A percentile compares a stretch with the other conserved stretches of the same genome.
These are phyloP conservation scores for Agastache rugosa DNA, from an alignment of 257 asterid genomes.

Conservation along the genomic window DNA sequence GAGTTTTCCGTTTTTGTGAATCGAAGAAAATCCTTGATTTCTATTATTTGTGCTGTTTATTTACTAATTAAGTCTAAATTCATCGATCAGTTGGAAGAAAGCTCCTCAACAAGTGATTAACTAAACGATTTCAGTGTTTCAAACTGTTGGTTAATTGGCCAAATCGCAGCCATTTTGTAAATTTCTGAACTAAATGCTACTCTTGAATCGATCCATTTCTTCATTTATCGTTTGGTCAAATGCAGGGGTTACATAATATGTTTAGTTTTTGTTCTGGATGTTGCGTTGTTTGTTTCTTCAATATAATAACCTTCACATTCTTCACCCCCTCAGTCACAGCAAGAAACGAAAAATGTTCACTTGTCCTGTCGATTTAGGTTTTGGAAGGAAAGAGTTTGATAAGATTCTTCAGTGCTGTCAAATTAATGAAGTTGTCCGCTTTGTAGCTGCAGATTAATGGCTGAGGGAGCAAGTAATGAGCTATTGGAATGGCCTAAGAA, in stretches of 20 bases:
- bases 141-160: background rate
- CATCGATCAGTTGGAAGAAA: background rate
- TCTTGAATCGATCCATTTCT: background rate
- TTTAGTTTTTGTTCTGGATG: constrained; percentile 9
- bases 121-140: background rate
- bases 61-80: background rate
- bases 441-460: constrained; percentile 61
- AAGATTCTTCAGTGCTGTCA: background rate
- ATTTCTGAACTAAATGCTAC: constrained; percentile 3
- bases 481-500: constrained; percentile 90
- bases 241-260: background rate
- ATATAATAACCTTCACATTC: background rate
- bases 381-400: background rate
- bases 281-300: background rate
- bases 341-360: background rate
- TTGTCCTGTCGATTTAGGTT: background rate
- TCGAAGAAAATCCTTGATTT: constrained; percentile 12
- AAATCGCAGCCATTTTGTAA: background rate
- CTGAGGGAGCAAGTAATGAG: constrained; percentile 70
- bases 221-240: background rate
- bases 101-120: background rate
- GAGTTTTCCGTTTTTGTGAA: background rate
- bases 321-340: background rate
- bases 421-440: background rate
- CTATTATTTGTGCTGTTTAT: background rate